Evolutionary conservation across 2,329 filamentous ascomycete species (phyloP), one percentile per base, ranked within the genome.

Genomic region (Talaromyces sp.): DNA sequence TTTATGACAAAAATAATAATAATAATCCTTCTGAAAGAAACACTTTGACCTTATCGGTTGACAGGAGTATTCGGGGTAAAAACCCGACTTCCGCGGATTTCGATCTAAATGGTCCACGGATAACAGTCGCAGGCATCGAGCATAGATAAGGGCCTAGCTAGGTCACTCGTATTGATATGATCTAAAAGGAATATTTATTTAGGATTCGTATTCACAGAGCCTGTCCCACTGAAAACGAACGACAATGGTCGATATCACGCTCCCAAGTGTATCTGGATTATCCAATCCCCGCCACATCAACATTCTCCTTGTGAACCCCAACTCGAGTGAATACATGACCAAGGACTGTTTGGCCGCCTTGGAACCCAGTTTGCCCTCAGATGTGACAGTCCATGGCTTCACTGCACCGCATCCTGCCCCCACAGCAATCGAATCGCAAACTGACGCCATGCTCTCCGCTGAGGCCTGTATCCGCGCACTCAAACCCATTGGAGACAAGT

Each of bases 391-490:
- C 0, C 73, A 75, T 11, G 79, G 78, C 24, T 83, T 83, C 70
- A 84, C 81, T 4, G 74, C 79, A 0, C 79, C 81, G 0, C 65
- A 74, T 24, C 77, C 78, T 1, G 76, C 79, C 0, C 81, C 81
- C 0, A 79, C 77, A 14, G 81, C 81, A 2, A 79, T 83, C 31
- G 81, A 84, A 69, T 76, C 78, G 43, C 72, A 74, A 58, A 75
- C 80, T 27, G 81, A 84, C 67, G 78, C 75, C 52, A 73, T 82
- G 46, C 76, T 83, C 61, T 81, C 78, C 5, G 77, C 80, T 0
- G 80, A 80, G 4, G 77, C 79, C 3, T 75, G 79, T 19, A 72
- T 80, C 38, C 75, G 80, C 8, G 66, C 77, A 10, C 65, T 70
- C 54, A 62, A 69, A 53, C 76, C 77, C 1, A 73, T 81, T 14